phyloP scores from a whole-genome alignment of 2,329 filamentous ascomycete species.

The Diaporthe sp. region DNA sequence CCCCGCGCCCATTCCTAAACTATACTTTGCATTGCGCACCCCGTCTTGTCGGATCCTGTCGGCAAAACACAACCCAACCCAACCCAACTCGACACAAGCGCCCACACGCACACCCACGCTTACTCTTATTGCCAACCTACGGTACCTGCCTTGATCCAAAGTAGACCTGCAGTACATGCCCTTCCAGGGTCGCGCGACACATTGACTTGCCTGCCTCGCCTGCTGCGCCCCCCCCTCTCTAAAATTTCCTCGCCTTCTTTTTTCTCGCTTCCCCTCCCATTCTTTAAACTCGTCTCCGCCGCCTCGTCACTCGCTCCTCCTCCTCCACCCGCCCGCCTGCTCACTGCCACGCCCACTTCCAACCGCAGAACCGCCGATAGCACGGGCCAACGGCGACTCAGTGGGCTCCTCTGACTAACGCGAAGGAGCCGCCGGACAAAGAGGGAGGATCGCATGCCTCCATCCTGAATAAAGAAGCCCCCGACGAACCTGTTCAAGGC shows the following conservation, averaged over 20 bases:
- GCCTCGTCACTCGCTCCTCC: conserved; percentile 18
- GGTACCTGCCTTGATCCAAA: neutral
- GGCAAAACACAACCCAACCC: conserved; percentile 5
- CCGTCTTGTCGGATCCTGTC: conserved; percentile 27
- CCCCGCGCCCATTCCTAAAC: neutral
- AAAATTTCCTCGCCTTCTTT: neutral
- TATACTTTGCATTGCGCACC: conserved; percentile 13
- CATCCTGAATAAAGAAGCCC: conserved; percentile 26
- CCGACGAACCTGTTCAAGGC: conserved; percentile 1
- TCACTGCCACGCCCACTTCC: conserved; percentile 20
- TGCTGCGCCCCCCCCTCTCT: neutral
- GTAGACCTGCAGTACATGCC: conserved; percentile 17
- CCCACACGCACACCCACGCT: neutral
- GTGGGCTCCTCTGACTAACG: conserved; percentile 25
- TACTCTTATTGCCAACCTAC: neutral
- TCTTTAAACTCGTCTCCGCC: conserved; percentile 20
- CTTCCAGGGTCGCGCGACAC: neutral
- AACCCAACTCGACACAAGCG: conserved; percentile 4
- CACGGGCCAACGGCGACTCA: conserved; percentile 29
- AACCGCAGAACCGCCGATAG: conserved; percentile 28
- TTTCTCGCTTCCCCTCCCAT: neutral
- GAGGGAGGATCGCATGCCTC: conserved; percentile 14
- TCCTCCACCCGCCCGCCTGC: conserved; percentile 8
- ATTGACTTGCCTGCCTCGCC: conserved; percentile 18
- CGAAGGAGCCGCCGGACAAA: conserved; percentile 27